These are phyloP conservation scores for Malassezia vespertilionis DNA, from an alignment of 1,284 basidiomycete species.

Conservation along the genomic window DNA sequence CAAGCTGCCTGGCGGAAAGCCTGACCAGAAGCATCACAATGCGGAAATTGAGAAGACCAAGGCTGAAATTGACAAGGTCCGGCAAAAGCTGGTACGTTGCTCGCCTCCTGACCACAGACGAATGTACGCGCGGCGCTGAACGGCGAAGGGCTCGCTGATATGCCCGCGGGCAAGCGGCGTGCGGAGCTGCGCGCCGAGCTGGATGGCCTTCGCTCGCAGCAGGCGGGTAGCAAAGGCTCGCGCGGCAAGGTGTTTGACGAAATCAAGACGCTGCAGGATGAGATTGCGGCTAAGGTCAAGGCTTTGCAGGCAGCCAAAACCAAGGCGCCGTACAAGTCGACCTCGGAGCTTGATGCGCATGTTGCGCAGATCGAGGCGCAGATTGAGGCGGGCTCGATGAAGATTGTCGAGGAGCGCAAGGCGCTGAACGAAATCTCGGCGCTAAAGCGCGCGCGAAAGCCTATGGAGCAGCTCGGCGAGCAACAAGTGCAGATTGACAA, in stretches of 20 bases:
- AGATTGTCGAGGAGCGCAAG: constrained; percentile 89
- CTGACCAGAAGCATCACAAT: constrained; percentile 35
- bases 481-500: constrained; percentile 70
- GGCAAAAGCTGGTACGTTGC: constrained; percentile 33
- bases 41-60: constrained; percentile 40
- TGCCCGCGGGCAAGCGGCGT: constrained; percentile 60
- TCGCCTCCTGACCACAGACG: constrained; percentile 52
- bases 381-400: constrained; percentile 82
- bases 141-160: constrained; percentile 36
- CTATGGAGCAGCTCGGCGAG: constrained; percentile 30
- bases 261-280: constrained; percentile 69
- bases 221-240: constrained; percentile 66
- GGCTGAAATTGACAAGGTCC: constrained; percentile 33
- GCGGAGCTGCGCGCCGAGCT: constrained; percentile 69
- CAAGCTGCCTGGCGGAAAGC: constrained; percentile 42
- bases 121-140: constrained; percentile 60
- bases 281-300: constrained; percentile 76
- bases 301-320: constrained; percentile 71
- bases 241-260: constrained; percentile 71
- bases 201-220: constrained; percentile 66
- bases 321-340: constrained; percentile 73
- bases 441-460: constrained; percentile 46
- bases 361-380: constrained; percentile 64
- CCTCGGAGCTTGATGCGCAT: constrained; percentile 75
- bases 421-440: constrained; percentile 78